These are phyloP conservation scores for Spergularia marina DNA, from an alignment of 148 eudicot genomes.

Conservation along the genomic window DNA sequence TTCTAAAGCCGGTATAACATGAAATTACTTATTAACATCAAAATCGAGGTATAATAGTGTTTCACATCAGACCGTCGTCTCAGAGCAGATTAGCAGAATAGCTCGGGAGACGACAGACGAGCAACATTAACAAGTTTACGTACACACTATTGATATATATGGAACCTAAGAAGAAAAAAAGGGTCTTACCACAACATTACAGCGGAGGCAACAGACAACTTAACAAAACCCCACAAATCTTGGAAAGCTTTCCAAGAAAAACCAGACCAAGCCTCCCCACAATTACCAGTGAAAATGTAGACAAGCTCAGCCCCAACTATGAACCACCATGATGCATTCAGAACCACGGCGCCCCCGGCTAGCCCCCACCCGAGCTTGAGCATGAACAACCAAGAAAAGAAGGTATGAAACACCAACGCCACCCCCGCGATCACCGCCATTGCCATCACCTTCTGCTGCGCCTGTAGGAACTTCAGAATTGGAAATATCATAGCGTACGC, in stretches of 20 bases:
- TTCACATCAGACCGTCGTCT: no score
- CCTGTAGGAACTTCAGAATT: conserved; percentile 46
- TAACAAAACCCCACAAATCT: conserved; percentile 45
- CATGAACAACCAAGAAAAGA: conserved; percentile 55
- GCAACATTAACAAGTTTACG: no score
- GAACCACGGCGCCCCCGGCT: conserved; percentile 47
- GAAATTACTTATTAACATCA: no score
- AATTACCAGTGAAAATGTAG: conserved; percentile 39
- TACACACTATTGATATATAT: no score
- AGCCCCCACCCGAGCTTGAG: conserved; percentile 46
- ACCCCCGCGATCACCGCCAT: conserved; percentile 44
- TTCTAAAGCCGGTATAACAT: no score
- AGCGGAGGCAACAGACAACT: conserved; percentile 57
- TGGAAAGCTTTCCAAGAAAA: conserved; percentile 48
- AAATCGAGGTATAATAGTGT: no score
- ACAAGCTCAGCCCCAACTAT: conserved; percentile 44
- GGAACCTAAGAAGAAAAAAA: no score
- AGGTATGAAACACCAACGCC: conserved; percentile 33
- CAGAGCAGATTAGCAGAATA: no score
- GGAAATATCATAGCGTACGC: conserved; percentile 53
- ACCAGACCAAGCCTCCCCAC: conserved; percentile 52
- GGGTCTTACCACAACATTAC: conserved; percentile 51
- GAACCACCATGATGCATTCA: conserved; percentile 60
- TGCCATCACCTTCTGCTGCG: conserved; percentile 52
- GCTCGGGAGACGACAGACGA: no score